Evolutionary conservation across 495 filamentous ascomycete species (phyloP).

Genomic region (Penicillium silybi): DNA sequence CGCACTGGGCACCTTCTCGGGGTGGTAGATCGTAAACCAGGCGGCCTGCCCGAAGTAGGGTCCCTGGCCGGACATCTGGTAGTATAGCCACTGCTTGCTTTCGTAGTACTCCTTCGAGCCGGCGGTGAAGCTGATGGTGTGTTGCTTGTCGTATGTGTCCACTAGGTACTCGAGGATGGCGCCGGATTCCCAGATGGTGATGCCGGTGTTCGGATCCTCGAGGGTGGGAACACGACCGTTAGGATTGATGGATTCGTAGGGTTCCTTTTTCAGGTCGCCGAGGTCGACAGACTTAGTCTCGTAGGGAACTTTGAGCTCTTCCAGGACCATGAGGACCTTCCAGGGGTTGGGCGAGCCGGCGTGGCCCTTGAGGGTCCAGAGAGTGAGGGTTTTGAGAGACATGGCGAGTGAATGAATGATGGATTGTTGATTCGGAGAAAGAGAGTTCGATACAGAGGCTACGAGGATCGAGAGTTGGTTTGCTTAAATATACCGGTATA

Average conservation of each 20-base stretch:
- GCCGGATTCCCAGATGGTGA: conserved; percentile 63
- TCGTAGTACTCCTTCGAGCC: conserved; percentile 38
- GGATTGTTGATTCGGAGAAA: not conserved
- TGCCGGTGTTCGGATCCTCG: conserved; percentile 56
- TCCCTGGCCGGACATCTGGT: conserved; percentile 46
- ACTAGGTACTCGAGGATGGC: conserved; percentile 63
- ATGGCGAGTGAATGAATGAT: not conserved
- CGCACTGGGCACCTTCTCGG: conserved; percentile 50
- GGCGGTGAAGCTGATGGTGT: conserved; percentile 46
- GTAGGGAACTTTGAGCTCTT: conserved; percentile 55
- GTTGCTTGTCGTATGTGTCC: conserved; percentile 55
- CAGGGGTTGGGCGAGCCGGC: conserved; percentile 48
- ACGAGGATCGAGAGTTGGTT: not conserved
- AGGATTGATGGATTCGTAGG: conserved; percentile 54
- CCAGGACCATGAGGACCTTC: conserved; percentile 56
- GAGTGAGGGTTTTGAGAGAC: not conserved
- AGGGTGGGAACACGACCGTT: conserved; percentile 58
- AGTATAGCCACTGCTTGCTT: conserved; percentile 46
- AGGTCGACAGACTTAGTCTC: conserved; percentile 37
- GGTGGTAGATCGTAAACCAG: conserved; percentile 48
- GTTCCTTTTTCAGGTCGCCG: conserved; percentile 48
- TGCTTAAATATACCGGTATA: not conserved
- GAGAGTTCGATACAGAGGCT: not conserved
- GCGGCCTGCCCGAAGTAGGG: conserved; percentile 53
- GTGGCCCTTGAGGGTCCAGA: not conserved